Conservation (phyloP, 306 rosid species). For the Cucurbita maxima region DNA sequence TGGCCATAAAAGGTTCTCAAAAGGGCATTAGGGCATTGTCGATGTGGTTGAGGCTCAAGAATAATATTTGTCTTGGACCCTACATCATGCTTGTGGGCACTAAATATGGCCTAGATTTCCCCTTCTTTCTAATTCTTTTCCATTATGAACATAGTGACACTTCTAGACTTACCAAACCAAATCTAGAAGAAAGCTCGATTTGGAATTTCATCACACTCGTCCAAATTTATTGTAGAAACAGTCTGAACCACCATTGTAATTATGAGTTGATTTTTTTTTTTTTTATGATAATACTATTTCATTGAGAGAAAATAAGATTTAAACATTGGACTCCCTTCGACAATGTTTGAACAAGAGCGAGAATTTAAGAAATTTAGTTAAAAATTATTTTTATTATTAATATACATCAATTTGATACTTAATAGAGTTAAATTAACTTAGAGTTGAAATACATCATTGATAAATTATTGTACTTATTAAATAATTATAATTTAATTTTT, state of each 20-base stretch:
- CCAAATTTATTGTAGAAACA: neutral
- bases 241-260: neutral
- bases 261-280: no score
- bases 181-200: neutral
- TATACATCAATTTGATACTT: neutral
- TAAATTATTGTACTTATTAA: neutral
- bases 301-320: neutral
- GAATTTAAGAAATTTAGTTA: neutral
- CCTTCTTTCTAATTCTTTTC: neutral
- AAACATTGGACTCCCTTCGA: neutral
- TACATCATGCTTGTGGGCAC: conserved; percentile 1
- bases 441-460: neutral
- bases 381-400: neutral
- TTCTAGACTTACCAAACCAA: neutral
- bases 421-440: neutral
- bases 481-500: neutral
- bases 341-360: no score
- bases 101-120: neutral
- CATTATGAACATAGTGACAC: neutral
- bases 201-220: neutral
- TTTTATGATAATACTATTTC: neutral
- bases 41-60: neutral
- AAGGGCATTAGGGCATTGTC: neutral
- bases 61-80: neutral
- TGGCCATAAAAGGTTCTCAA: neutral